Evolutionary conservation across 352 stramenopile species (phyloP), one percentile per base, ranked within the genome.

Genomic region (Pythium chondricola): DNA sequence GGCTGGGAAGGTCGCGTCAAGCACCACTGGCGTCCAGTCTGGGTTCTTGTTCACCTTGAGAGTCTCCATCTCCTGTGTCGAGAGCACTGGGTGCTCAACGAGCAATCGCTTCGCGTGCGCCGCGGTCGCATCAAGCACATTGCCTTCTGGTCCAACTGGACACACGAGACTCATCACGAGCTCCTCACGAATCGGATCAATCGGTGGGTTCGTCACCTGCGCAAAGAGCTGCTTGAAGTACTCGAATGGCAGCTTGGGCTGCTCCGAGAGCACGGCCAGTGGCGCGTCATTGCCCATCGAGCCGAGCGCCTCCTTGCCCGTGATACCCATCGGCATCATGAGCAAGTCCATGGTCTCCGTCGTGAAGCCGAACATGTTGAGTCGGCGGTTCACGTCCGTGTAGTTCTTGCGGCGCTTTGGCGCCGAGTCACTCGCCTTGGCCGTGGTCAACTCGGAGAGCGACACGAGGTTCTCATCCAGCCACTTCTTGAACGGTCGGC

Each of bases 161-260:
- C 93, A 98, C 30, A 96, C 84, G 16, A 98, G 74, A 72, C 89
- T 98, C 93, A 98, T 98, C 31, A 98, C 93, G 59, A 98, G 83
- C 62, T 98, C 93, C 68, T 98, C 95, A 44, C 93, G 90, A 69
- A 98, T 98, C 16, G 95, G 95, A 67, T 98, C 95, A 65, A 98
- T 98, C 4, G 95, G 95, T 39, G 95, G 95, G 65, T 98, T 98
- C 13, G 95, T 98, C 38, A 98, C 95, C 67, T 98, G 87, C 13
- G 75, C 84, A 48, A 96, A 96, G 3, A 92, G 73, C 69, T 98
- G 95, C 74, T 98, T 98, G 70, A 98, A 98, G 63, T 98, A 98
- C 63, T 98, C 96, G 62, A 96, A 98, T 3, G 95, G 71, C 35
- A 88, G 69, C 52, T 98, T 97, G 29, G 93, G 88, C 31, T 95